Evolutionary conservation across 2,329 filamentous ascomycete species (phyloP), one percentile per base, ranked within the genome.

Genomic region (Aspergillus costaricaensis): DNA sequence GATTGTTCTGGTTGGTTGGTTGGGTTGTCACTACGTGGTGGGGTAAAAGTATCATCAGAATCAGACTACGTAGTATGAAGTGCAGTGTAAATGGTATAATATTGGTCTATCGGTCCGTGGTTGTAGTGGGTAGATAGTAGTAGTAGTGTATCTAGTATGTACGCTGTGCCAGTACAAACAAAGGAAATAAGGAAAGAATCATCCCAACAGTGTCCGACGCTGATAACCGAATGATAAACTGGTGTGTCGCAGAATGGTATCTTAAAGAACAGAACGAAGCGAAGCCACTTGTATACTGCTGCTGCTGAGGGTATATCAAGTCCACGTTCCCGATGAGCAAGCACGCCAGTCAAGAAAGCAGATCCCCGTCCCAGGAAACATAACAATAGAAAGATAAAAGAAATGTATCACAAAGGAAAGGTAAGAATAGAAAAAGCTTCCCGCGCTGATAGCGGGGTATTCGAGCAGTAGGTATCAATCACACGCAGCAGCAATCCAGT

Each of bases 191-290:
- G 17, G 63, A 68, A 59, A n/a, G 62, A 67, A 66, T 67, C 58
- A 68, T 62, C 65, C 63, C 65, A 59, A 36, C 32, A 36, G 32
- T 36, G 2, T 14, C 58, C 58, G 58, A 30, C 32, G 15, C 61
- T 47, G 58, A 58, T 63, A 56, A 48, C 56, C 57, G 61, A 67
- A 36, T 36, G 32, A 36, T 36, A 5, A 36, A 36, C 32, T 36
- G 32, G 39, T 53, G 43, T 52, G 55, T 59, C 72, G 72, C 72
- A 67, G 68, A 72, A 74, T 75, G 73, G 73, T 75, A 75, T 75
- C 73, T 74, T 72, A 62, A 72, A 73, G 71, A 36, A 57, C 59
- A 65, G 61, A 66, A 59, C 23, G 58, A 66, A 56, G 55, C 47
- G 67, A 72, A 68, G 67, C 67, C 67, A 59, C 68, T 57, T 58